Percentiles rank a stretch among this genome's conserved stretches.
These are phyloP conservation scores for Endothia cerciana DNA, from an alignment of 2,329 filamentous ascomycete species.

Conservation along the genomic window DNA sequence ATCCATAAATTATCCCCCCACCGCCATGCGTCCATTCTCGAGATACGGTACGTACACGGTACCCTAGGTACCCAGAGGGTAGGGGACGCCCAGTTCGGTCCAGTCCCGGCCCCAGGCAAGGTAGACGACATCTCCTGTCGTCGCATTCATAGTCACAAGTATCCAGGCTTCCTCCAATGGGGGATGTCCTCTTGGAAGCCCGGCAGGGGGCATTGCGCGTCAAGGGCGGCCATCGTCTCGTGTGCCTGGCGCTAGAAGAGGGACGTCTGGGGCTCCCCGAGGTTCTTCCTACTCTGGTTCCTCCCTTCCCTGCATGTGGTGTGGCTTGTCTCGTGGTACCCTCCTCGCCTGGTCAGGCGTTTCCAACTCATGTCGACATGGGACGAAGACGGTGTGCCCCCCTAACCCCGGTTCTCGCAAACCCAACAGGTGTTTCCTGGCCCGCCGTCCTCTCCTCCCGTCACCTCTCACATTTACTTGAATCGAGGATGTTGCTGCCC, in stretches of 20 bases:
- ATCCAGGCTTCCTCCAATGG: too few species aligned
- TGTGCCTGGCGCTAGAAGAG: slow-evolving; percentile 14
- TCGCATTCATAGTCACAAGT: background rate
- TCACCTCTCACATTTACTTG: slow-evolving; percentile 1
- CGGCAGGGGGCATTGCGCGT: background rate
- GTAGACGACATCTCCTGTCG: background rate
- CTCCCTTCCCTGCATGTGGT: background rate
- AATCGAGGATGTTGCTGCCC: background rate
- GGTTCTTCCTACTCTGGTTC: background rate
- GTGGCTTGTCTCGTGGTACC: slow-evolving; percentile 12
- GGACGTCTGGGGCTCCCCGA: background rate
- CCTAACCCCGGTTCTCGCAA: background rate
- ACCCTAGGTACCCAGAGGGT: background rate
- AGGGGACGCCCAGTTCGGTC: background rate
- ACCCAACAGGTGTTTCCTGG: slow-evolving; percentile 11
- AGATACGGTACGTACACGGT: background rate
- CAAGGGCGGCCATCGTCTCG: background rate
- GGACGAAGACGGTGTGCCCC: slow-evolving; percentile 5
- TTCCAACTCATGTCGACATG: slow-evolving; percentile 10
- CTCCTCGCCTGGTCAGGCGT: background rate
- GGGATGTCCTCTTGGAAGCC: too few species aligned
- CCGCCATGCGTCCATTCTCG: background rate
- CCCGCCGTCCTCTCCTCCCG: background rate
- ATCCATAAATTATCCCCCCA: slow-evolving; percentile 1
- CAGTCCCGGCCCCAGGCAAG: background rate